Percentiles rank a stretch among this genome's conserved stretches.
Conservation (phyloP, 345 rosid species). For the Rhodomyrtus tomentosa region DNA sequence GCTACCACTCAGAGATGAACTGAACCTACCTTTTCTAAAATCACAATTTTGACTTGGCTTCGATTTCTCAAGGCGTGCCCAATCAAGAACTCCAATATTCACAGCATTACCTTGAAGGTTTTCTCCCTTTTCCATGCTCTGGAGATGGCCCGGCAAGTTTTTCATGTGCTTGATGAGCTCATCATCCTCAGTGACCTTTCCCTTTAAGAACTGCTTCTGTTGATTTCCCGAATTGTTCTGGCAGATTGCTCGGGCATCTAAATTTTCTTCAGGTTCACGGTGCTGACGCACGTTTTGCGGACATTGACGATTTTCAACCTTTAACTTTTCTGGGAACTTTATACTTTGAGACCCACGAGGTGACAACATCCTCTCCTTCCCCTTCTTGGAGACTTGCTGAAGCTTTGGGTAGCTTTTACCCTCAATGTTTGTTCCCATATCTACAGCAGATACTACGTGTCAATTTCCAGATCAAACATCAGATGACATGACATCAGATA, state of each 20-base stretch:
- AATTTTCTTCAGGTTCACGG: constrained; percentile 5
- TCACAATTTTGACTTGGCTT: constrained; percentile 19
- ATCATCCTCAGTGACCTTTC: constrained; percentile 28
- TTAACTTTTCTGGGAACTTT: constrained; percentile 23
- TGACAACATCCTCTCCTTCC: constrained; percentile 20
- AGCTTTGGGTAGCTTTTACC: constrained; percentile 21
- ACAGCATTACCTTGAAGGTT: constrained; percentile 47
- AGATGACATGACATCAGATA: constrained; percentile 4
- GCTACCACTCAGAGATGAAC: constrained; percentile 9
- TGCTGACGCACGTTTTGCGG: neutral
- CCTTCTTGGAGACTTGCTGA: constrained; percentile 15
- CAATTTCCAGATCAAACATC: constrained; percentile 10
- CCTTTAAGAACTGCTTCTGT: constrained; percentile 9
- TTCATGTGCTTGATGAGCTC: constrained; percentile 83
- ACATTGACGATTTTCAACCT: constrained; percentile 7
- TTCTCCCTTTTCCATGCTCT: constrained; percentile 34
- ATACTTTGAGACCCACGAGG: constrained; percentile 8
- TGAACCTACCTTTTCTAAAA: constrained; percentile 11
- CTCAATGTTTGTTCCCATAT: constrained; percentile 25
- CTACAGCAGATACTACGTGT: neutral
- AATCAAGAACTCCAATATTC: constrained; percentile 87
- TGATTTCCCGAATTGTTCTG: constrained; percentile 15
- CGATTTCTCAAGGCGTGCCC: constrained; percentile 68
- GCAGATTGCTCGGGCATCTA: constrained; percentile 11
- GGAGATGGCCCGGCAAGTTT: constrained; percentile 61